Conservation (phyloP, 2,329 filamentous ascomycete species). For the Paramyrothecium roridum region DNA sequence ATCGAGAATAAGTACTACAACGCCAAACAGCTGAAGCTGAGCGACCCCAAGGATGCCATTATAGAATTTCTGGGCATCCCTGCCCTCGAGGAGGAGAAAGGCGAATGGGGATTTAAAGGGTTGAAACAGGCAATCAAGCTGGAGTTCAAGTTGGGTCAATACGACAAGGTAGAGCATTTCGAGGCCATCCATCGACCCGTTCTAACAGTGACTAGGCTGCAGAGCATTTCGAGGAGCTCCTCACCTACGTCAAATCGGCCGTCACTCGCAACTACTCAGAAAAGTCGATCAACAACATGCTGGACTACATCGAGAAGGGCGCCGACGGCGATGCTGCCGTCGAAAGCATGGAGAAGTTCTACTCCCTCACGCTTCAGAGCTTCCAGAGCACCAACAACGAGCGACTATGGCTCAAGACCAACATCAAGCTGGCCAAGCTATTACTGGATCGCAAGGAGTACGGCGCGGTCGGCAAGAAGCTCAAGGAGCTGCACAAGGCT, state of each 20-base stretch:
- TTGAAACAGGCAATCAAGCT: conserved; percentile 97
- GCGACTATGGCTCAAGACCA: conserved; percentile 94
- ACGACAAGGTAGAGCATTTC: conserved; percentile 63
- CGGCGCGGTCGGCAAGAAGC: conserved; percentile 71
- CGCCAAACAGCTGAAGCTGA: conserved; percentile 91
- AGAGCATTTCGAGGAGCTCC: conserved; percentile 88
- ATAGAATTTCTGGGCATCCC: conserved; percentile 90
- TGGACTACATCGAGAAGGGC: conserved; percentile 96
- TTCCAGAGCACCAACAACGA: conserved; percentile 99
- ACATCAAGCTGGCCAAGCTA: conserved; percentile 91
- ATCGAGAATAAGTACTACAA: conserved; percentile 99
- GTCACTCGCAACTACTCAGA: conserved; percentile 98
- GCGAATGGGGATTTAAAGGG: conserved; percentile 98
- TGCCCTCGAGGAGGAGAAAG: conserved; percentile 81
- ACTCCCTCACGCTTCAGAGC: conserved; percentile 86
- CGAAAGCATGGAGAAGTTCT: conserved; percentile 90
- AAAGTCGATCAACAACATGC: conserved; percentile 99
- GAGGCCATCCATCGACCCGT: background rate
- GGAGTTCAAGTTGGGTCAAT: conserved; percentile 88
- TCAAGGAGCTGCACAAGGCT: conserved; percentile 82
- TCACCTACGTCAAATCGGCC: conserved; percentile 95
- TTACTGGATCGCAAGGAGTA: conserved; percentile 93
- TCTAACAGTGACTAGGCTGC: conserved; percentile 61
- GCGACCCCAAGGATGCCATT: conserved; percentile 84
- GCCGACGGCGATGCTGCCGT: conserved; percentile 64